These are phyloP conservation scores for Beauveria medogensis DNA, from an alignment of 2,329 filamentous ascomycete species.

Conservation along the genomic window DNA sequence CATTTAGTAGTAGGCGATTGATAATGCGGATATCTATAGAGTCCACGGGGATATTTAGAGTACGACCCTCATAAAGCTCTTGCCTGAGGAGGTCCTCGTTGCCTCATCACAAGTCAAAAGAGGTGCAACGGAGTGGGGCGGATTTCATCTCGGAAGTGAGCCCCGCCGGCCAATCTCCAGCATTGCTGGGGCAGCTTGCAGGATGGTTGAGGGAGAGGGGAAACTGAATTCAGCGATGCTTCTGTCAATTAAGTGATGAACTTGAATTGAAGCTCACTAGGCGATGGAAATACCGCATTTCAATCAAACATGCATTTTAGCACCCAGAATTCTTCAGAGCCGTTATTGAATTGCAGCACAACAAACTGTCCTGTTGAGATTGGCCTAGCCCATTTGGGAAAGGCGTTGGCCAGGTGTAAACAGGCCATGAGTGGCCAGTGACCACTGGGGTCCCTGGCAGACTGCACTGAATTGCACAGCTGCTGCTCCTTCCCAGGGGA, in stretches of 20 bases:
- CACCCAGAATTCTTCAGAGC: too few relatives aligned
- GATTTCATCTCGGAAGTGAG: conserved; percentile 12
- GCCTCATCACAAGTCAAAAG: too few relatives aligned
- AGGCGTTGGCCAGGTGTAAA: conserved; percentile 14
- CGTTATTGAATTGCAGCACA: neutral
- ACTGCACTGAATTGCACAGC: neutral
- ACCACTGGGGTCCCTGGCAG: neutral
- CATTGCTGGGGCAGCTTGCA: neutral
- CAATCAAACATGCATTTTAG: too few relatives aligned
- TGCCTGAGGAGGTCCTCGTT: conserved; percentile 1
- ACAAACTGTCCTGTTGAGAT: neutral
- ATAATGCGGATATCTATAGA: neutral
- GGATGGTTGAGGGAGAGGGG: neutral
- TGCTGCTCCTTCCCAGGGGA: conserved; percentile 16
- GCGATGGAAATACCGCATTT: too few relatives aligned
- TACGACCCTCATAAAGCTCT: neutral
- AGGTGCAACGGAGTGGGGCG: neutral
- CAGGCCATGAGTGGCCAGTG: conserved; percentile 18
- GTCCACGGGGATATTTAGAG: too few relatives aligned
- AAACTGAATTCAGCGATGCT: too few relatives aligned
- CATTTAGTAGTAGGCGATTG: neutral
- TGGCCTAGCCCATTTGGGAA: conserved; percentile 21
- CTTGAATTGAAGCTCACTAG: neutral
- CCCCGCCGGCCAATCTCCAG: conserved; percentile 10
- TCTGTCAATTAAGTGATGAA: neutral